Conservation (phyloP, 1,284 basidiomycete species). For the Irpex lacteus region DNA sequence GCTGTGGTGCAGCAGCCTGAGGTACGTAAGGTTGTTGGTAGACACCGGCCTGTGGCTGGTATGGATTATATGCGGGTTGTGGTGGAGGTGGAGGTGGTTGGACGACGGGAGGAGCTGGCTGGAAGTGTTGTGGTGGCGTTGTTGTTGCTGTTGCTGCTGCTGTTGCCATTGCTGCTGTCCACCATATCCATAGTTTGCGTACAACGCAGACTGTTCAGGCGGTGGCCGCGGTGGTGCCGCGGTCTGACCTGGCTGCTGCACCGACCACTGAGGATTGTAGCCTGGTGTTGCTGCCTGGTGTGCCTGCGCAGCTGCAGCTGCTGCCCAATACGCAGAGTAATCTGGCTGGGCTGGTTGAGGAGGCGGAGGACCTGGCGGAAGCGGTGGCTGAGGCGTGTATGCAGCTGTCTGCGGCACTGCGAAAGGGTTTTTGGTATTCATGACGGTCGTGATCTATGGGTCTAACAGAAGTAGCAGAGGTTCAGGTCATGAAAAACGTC, state of each 20-base stretch:
- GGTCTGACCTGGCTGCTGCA: conserved; percentile 48
- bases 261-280: conserved; percentile 65
- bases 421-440: conserved; percentile 78
- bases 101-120: conserved; percentile 48
- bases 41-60: conserved; percentile 64
- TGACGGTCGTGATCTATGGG: conserved; percentile 23
- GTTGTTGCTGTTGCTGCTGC: conserved; percentile 60
- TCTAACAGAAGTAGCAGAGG: conserved; percentile 6
- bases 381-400: conserved; percentile 67
- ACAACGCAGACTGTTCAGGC: conserved; percentile 72
- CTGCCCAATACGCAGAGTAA: conserved; percentile 75
- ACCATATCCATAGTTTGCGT: conserved; percentile 84
- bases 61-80: conserved; percentile 65
- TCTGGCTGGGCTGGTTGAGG: conserved; percentile 65
- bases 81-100: conserved; percentile 53
- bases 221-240: conserved; percentile 52
- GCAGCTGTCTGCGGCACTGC: conserved; percentile 57
- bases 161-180: conserved; percentile 57
- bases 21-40: conserved; percentile 69
- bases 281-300: conserved; percentile 38
- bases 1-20: conserved; percentile 46
- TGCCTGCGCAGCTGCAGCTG: conserved; percentile 42
- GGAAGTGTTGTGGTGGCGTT: conserved; percentile 47
- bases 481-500: conserved; percentile 3
- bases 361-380: conserved; percentile 76